Evolutionary conservation across 129 eudicot species (phyloP).

Genomic region (Flaveria linearis): DNA sequence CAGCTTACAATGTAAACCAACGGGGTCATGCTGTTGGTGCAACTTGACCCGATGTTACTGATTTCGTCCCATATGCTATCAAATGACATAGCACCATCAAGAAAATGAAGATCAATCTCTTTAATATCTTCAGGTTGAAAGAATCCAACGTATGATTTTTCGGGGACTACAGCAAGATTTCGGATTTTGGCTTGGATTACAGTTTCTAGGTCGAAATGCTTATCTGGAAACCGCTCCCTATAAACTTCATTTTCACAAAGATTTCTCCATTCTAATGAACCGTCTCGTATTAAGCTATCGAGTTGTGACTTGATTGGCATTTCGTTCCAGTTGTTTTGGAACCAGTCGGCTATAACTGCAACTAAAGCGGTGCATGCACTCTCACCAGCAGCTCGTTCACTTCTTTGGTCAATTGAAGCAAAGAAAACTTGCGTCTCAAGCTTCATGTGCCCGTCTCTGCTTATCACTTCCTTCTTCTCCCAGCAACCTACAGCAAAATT

Average conservation of each 20-base stretch:
- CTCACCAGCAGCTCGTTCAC: constrained; percentile 15
- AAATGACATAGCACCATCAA: constrained; percentile 15
- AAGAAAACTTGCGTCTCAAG: constrained; percentile 20
- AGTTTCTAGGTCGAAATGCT: constrained; percentile 11
- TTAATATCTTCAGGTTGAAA: constrained; percentile 14
- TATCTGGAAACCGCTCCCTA: constrained; percentile 13
- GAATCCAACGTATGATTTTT: constrained; percentile 14
- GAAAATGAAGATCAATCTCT: constrained; percentile 20
- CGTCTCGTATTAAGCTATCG: constrained; percentile 18
- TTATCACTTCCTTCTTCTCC: constrained; percentile 22
- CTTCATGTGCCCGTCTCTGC: constrained; percentile 15
- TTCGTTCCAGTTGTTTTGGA: constrained; percentile 19
- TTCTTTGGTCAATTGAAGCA: constrained; percentile 19
- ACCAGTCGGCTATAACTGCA: constrained; percentile 16
- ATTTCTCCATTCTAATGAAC: constrained; percentile 18
- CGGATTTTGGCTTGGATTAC: constrained; percentile 15
- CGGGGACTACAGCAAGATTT: constrained; percentile 9
- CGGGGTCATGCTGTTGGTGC: not conserved
- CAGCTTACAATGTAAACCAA: constrained; percentile 23
- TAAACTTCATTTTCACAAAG: constrained; percentile 15
- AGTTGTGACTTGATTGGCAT: constrained; percentile 19
- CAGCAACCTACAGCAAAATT: constrained; percentile 13
- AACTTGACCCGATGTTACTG: constrained; percentile 3
- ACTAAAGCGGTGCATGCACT: constrained; percentile 21
- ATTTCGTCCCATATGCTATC: constrained; percentile 17